Percentiles rank a stretch among this genome's conserved stretches.
phyloP scores from a whole-genome alignment of 805 yeast species.

The Candida michaelii region DNA sequence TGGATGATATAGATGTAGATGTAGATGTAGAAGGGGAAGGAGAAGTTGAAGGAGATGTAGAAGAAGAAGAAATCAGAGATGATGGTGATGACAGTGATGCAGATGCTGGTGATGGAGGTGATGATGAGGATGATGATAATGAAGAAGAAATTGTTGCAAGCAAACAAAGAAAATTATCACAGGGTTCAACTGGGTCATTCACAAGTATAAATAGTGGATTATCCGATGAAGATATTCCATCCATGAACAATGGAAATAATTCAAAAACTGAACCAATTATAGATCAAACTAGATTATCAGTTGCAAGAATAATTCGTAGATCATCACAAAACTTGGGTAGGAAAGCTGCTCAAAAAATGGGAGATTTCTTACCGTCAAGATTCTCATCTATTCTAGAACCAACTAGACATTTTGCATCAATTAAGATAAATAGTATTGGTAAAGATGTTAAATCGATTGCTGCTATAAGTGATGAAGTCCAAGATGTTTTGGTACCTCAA shows the following conservation, averaged over 20 bases:
- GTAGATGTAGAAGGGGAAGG: conserved; percentile 11
- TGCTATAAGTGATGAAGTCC: conserved; percentile 41
- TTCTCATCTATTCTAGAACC: conserved; percentile 86
- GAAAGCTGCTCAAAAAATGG: conserved; percentile 84
- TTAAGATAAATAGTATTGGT: conserved; percentile 55
- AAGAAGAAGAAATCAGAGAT: conserved; percentile 20
- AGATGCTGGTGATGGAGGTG: conserved; percentile 25
- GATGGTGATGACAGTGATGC: conserved; percentile 15
- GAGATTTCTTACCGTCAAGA: conserved; percentile 79
- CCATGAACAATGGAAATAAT: conserved; percentile 11
- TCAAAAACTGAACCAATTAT: conserved; percentile 59
- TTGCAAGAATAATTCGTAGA: conserved; percentile 71
- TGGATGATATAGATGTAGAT: conserved; percentile 16
- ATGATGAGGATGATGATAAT: conserved; percentile 21
- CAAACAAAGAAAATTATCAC: conserved; percentile 40
- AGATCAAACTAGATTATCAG: conserved; percentile 68
- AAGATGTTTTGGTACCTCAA: conserved; percentile 31
- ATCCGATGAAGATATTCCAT: conserved; percentile 23
- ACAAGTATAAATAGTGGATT: conserved; percentile 33
- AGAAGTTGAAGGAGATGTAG: conserved; percentile 14
- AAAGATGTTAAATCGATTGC: conserved; percentile 44
- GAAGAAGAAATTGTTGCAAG: conserved; percentile 19
- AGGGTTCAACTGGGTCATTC: conserved; percentile 35
- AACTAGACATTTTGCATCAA: conserved; percentile 84
- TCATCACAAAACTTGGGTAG: conserved; percentile 78